Evolutionary conservation across 2,329 filamentous ascomycete genomes (phyloP), one percentile per base, ranked within the genome.

Genomic region (Aspergillus vadensis): DNA sequence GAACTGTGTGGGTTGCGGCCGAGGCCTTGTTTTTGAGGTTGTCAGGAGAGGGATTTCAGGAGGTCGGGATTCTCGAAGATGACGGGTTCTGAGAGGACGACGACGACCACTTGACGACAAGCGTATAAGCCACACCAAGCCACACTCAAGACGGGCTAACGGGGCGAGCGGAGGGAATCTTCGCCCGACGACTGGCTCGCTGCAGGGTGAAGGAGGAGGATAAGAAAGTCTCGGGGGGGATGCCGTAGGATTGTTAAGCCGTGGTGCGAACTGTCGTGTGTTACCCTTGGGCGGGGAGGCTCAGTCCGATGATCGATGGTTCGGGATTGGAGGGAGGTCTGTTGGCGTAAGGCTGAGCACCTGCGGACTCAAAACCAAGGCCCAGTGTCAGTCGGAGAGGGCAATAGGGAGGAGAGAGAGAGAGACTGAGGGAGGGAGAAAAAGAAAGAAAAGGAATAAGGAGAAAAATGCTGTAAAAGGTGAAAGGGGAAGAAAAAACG

Each of bases 281-380:
- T 58, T 56, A 36, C 32, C 61, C 54, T 60, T 52, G 47, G 63
- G 63, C 59, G 66, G 62, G 64, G 61, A 63, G 65, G 60, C 58
- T 63, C 62, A 61, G 62, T 61, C 55, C 58, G 61, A 23, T 55
- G 53, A 66, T 68, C 57, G 62, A 64, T 65, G 52, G 59, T 58
- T 57, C 53, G 56, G 36, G 39, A 55, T 23, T 47, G 39, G 53
- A 47, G 39, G 30, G 30, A 47, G 39, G 53, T 32, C 44, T 51
- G 57, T 53, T 51, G 59, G 49, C 51, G 44, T 63, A 65, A 64
- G 66, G 61, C 63, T 65, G 63, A 63, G 65, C 49, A 59, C 50
- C 51, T 57, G 59, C 56, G 61, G 62, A 51, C 44, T 63, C 63
- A 58, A 44, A 5, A 44, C 2, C 32, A 23, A 7, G 10, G 41